Conservation (phyloP, 2,329 filamentous ascomycete genomes). For the Curvularia eragrostidis region DNA sequence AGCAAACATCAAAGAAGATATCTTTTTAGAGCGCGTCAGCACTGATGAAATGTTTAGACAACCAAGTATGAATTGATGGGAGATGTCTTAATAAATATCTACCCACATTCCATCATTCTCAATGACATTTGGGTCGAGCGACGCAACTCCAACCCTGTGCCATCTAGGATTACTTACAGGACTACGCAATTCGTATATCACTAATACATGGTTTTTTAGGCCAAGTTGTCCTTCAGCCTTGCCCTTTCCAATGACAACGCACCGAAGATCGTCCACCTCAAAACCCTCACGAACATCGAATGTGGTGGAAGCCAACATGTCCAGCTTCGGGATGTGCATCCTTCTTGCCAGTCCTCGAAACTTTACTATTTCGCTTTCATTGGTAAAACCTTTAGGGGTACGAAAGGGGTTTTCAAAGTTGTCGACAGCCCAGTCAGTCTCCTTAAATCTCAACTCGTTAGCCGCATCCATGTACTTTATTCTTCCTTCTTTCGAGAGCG, state of each 20-base stretch:
- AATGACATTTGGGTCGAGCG: not conserved
- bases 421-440: not conserved
- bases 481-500: not conserved
- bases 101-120: not conserved
- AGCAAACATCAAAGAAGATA: too few species aligned
- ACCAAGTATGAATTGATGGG: too few species aligned
- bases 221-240: not conserved
- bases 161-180: not conserved
- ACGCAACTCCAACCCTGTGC: not conserved
- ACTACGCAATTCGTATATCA: not conserved
- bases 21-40: too few species aligned
- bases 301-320: not conserved
- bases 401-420: not conserved
- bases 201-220: not conserved
- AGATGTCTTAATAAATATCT: not conserved
- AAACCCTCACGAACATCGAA: not conserved
- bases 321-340: not conserved
- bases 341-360: not conserved
- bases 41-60: not conserved
- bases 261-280: not conserved
- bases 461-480: conserved; percentile 1
- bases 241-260: not conserved
- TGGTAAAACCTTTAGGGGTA: too few species aligned
- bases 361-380: too few species aligned
- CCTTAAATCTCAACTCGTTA: conserved; percentile 1